These are phyloP conservation scores for Colletotrichum chlorophyti DNA, from an alignment of 2,329 filamentous ascomycete species.

Conservation along the genomic window DNA sequence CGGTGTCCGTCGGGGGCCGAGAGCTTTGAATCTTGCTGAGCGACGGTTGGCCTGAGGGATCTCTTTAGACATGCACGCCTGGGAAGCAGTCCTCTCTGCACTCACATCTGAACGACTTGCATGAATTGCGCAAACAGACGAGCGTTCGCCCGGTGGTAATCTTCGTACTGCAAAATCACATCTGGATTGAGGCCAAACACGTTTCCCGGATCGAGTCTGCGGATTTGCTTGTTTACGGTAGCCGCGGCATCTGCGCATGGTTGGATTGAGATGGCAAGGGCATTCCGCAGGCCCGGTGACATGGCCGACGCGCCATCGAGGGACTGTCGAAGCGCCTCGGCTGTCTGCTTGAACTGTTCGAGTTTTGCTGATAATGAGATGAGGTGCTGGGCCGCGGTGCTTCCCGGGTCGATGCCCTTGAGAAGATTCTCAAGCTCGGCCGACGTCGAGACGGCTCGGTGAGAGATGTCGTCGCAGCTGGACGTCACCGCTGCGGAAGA, in stretches of 20 bases:
- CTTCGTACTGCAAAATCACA: conserved; percentile 34
- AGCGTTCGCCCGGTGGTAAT: conserved; percentile 34
- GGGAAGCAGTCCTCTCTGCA: no score
- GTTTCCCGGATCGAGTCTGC: conserved; percentile 37
- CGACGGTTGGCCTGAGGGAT: conserved; percentile 4
- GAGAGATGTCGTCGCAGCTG: conserved; percentile 37
- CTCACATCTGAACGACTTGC: conserved; percentile 20
- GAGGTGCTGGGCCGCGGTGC: conserved; percentile 31
- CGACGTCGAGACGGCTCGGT: conserved; percentile 36
- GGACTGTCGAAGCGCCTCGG: conserved; percentile 34
- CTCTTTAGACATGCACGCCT: neutral
- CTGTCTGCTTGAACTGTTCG: conserved; percentile 34
- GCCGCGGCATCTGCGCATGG: conserved; percentile 38
- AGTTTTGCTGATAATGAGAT: conserved; percentile 33
- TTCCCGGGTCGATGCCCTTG: conserved; percentile 21
- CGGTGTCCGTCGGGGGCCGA: conserved; percentile 14
- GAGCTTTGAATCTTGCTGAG: conserved; percentile 15
- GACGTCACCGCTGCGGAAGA: conserved; percentile 42
- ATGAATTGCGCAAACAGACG: conserved; percentile 31
- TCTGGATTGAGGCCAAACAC: conserved; percentile 33
- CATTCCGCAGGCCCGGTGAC: conserved; percentile 38
- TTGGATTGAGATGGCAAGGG: conserved; percentile 35
- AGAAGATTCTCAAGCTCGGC: conserved; percentile 39
- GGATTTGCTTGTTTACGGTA: conserved; percentile 41
- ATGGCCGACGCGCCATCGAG: conserved; percentile 35